Evolutionary conservation across 2,329 filamentous ascomycete genomes (phyloP), one percentile per base, ranked within the genome.

Genomic region (Penicillium sp.): DNA sequence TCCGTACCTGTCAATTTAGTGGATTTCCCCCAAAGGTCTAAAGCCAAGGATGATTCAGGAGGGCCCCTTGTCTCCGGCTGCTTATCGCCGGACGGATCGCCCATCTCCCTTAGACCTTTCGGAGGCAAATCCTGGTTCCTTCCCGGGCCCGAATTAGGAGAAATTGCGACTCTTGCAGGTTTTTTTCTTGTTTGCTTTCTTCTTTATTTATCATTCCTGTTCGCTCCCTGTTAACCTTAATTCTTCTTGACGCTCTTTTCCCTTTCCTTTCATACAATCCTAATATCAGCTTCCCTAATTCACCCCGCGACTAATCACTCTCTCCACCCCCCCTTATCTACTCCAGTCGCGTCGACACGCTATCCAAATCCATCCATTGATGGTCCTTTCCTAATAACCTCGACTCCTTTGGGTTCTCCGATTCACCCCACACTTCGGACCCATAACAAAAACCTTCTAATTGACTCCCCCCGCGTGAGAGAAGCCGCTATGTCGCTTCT

Each of bases 401-500:
- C 35, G 50, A 53, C 33, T 35, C 3, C 19, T 26, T 13, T 54
- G 51, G 51, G 51, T 24, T 22, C 33, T 38, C 33, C 33, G 37
- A 54, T 10, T 28, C 10, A 33, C 51, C 33, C 51, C 51, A 54
- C 35, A 51, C 4, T 8, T 51, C 28, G 19, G 28, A 15, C 28
- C 49, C 49, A 35, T 19, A 19, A 30, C 33, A 12, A 5, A 30
- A 33, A 47, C 6, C 22, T 22, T 22, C 28, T 35, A 35, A 51
- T 51, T 13, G 17, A 22, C 10, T 33, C 15, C 33, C 33, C 28
- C 37, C 55, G 50, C 44, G 37, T 26, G 24, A 35, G 8, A 58
- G 56, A 51, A 60, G 62, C 60, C 67, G 70, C 61, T 63, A 76
- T 76, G 74, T 76, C 75, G 63, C 68, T 76, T 37, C 54, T 76